Conservation (phyloP, 2,329 filamentous ascomycete genomes). For the Dothideomycetes sp. region DNA sequence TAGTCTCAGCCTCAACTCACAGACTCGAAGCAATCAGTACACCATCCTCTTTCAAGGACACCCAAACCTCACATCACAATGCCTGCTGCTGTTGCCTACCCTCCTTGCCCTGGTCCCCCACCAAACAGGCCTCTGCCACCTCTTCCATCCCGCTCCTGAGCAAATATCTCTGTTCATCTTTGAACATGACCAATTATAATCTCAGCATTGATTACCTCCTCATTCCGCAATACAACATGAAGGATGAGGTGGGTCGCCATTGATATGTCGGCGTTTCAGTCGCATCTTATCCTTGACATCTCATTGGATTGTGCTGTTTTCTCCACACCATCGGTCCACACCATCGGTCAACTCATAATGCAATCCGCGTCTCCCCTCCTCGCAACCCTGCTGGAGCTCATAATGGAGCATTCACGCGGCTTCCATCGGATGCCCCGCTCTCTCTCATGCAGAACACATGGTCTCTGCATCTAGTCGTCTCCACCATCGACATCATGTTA, state of each 20-base stretch:
- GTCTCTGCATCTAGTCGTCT: not conserved
- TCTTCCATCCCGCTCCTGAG: conserved; percentile 20
- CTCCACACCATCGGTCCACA: not conserved
- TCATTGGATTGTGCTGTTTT: not conserved
- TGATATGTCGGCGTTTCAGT: not conserved
- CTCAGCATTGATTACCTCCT: too few relatives aligned
- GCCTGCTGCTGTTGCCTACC: conserved; percentile 29
- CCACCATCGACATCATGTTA: not conserved
- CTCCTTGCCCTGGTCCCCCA: conserved; percentile 36
- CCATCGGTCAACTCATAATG: too few relatives aligned
- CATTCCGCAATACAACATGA: too few relatives aligned
- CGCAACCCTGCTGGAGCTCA: too few relatives aligned
- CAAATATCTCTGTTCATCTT: not conserved
- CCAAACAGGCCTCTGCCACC: conserved; percentile 36
- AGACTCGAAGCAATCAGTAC: not conserved
- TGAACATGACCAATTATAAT: too few relatives aligned
- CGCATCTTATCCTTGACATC: not conserved
- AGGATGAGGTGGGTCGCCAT: not conserved
- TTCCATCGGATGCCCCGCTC: too few relatives aligned
- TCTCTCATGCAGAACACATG: too few relatives aligned
- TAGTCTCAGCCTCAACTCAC: not conserved
- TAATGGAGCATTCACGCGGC: too few relatives aligned
- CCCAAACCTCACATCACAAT: conserved; percentile 18
- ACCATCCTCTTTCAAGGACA: not conserved
- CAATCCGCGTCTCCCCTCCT: too few relatives aligned